Evolutionary conservation across 192 early-diverging fungal species (phyloP).

Genomic region (Podila epicladia): DNA sequence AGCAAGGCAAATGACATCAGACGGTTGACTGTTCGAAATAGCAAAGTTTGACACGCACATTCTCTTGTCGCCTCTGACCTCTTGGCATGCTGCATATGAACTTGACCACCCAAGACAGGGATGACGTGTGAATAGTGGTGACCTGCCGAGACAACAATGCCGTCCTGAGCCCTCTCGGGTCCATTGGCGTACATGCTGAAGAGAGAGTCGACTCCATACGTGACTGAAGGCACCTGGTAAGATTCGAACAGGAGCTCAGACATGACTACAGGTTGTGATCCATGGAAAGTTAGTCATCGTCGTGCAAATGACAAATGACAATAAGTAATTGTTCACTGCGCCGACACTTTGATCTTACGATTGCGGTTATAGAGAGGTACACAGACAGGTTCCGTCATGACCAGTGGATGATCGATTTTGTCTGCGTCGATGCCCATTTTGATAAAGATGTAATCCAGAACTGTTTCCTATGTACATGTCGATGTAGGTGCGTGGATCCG

Average conservation of each 20-base stretch:
- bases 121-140: conserved; percentile 80
- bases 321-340: background rate
- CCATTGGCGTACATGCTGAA: conserved; percentile 88
- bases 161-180: conserved; percentile 63
- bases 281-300: background rate
- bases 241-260: conserved; percentile 91
- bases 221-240: conserved; percentile 78
- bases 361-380: conserved; percentile 79
- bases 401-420: conserved; percentile 80
- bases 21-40: too few species aligned
- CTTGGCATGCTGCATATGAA: conserved; percentile 71
- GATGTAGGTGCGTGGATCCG: background rate
- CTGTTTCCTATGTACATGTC: conserved; percentile 71
- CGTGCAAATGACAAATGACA: too few species aligned
- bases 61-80: conserved; percentile 55
- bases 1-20: background rate
- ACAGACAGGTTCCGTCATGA: conserved; percentile 90
- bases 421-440: conserved; percentile 79
- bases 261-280: conserved; percentile 65
- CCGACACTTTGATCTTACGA: conserved; percentile 52
- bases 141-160: conserved; percentile 78
- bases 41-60: too few species aligned
- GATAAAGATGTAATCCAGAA: conserved; percentile 88
- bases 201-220: conserved; percentile 88
- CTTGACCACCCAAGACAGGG: conserved; percentile 72